Percentiles rank a stretch among this genome's conserved stretches.
Evolutionary conservation across 345 rosid genomes (phyloP).

Genomic region (Conringia planisiliqua): DNA sequence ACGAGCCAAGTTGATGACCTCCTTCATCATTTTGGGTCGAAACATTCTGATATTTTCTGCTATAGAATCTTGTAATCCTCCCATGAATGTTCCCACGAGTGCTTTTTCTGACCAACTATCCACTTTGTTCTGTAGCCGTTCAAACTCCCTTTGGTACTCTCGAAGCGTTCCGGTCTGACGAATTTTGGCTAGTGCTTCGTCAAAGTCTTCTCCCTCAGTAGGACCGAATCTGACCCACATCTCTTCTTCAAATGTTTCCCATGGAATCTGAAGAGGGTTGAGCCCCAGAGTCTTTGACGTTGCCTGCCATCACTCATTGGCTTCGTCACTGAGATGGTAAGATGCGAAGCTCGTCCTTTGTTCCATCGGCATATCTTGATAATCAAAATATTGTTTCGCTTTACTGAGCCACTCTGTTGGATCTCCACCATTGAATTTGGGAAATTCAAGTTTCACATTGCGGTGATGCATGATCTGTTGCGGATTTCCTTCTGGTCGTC

Average conservation of each 20-base stretch:
- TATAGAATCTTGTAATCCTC: not conserved
- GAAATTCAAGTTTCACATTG: not conserved
- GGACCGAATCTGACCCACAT: not conserved
- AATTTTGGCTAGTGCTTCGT: not conserved
- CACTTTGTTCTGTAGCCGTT: slow-evolving; percentile 63
- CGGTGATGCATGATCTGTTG: too few species aligned
- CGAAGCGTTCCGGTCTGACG: slow-evolving; percentile 9
- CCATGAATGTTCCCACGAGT: not conserved
- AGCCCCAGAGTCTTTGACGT: not conserved
- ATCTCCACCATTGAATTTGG: not conserved
- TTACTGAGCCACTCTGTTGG: slow-evolving; percentile 15
- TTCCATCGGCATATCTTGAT: not conserved
- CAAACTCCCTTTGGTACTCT: slow-evolving; percentile 68
- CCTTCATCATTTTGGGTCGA: not conserved
- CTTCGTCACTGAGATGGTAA: not conserved
- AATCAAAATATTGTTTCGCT: slow-evolving; percentile 47
- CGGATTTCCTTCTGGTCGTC: too few species aligned
- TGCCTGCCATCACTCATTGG: not conserved
- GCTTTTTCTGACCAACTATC: not conserved
- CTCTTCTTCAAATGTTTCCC: not conserved
- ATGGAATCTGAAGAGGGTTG: not conserved
- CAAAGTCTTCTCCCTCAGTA: not conserved
- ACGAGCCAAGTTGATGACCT: not conserved
- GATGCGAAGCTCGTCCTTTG: not conserved
- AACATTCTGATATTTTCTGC: not conserved